Evolutionary conservation across 352 stramenopile species (phyloP).

Genomic region (Proteromonas lacertae): DNA sequence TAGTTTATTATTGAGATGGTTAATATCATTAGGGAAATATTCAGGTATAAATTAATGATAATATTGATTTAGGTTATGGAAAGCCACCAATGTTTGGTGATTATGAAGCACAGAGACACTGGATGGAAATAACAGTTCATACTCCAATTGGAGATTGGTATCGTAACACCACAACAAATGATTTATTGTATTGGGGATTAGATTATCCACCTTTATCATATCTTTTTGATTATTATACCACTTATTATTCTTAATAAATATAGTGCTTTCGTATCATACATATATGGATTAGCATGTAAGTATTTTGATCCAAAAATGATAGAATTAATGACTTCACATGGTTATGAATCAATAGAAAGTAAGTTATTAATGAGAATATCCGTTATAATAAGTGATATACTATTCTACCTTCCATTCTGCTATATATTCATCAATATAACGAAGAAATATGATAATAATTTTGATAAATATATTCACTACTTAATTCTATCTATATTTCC

Average conservation of each 20-base stretch:
- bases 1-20: no score
- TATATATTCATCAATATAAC: slow-evolving; percentile 5
- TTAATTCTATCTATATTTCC: slow-evolving; percentile 14
- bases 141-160: slow-evolving; percentile 74
- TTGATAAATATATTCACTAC: neutral
- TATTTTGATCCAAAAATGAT: slow-evolving; percentile 41
- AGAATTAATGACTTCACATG: slow-evolving; percentile 23
- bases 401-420: slow-evolving; percentile 39
- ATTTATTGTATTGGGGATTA: slow-evolving; percentile 81
- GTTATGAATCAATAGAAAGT: slow-evolving; percentile 33
- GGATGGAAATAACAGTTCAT: slow-evolving; percentile 86
- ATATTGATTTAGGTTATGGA: neutral
- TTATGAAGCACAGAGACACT: slow-evolving; percentile 90
- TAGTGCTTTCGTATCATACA: slow-evolving; percentile 16
- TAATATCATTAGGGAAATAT: no score
- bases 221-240: slow-evolving; percentile 33
- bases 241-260: neutral
- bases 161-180: slow-evolving; percentile 37
- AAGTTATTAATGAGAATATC: slow-evolving; percentile 29
- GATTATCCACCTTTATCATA: slow-evolving; percentile 83
- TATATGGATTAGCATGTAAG: slow-evolving; percentile 27
- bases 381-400: slow-evolving; percentile 53
- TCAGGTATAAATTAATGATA: no score
- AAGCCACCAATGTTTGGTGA: slow-evolving; percentile 39
- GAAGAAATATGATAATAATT: neutral